Evolutionary conservation across 176 grass and related monocot genomes (phyloP).

Genomic region (Avena sativa): DNA sequence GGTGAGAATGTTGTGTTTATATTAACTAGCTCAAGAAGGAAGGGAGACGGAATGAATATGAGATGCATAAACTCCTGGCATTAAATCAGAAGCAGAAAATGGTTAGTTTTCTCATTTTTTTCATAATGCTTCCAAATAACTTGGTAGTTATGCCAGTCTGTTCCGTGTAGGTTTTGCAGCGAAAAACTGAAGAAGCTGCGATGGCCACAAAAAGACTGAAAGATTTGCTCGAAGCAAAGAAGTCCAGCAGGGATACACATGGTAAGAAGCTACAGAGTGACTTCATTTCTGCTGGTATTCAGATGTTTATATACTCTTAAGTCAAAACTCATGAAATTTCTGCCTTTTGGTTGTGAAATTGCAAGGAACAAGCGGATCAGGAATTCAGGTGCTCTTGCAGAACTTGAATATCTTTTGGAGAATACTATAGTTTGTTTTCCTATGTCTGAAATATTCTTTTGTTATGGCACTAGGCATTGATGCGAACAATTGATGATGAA

Average conservation of each 20-base stretch:
- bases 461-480: conserved; percentile 59
- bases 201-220: conserved; percentile 82
- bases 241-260: conserved; percentile 72
- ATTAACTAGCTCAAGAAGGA: conserved; percentile 91
- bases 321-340: conserved; percentile 13
- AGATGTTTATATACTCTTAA: conserved; percentile 18
- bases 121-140: not conserved
- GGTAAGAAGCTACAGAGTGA: conserved; percentile 40
- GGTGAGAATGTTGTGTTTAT: conserved; percentile 35
- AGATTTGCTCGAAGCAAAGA: conserved; percentile 86
- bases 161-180: conserved; percentile 73
- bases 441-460: conserved; percentile 45
- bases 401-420: not conserved
- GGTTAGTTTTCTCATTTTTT: conserved; percentile 44
- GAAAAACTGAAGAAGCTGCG: conserved; percentile 96
- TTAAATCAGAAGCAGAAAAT: conserved; percentile 95
- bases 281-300: not conserved
- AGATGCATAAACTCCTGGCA: conserved; percentile 94
- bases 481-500: conserved; percentile 83
- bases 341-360: conserved; percentile 31
- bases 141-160: conserved; percentile 10
- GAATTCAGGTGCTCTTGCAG: conserved; percentile 74
- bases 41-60: conserved; percentile 89
- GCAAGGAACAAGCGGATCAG: conserved; percentile 56
- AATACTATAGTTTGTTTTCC: not conserved